These are phyloP conservation scores for Colletotrichum viniferum DNA, from an alignment of 2,329 filamentous ascomycete genomes.

Conservation along the genomic window DNA sequence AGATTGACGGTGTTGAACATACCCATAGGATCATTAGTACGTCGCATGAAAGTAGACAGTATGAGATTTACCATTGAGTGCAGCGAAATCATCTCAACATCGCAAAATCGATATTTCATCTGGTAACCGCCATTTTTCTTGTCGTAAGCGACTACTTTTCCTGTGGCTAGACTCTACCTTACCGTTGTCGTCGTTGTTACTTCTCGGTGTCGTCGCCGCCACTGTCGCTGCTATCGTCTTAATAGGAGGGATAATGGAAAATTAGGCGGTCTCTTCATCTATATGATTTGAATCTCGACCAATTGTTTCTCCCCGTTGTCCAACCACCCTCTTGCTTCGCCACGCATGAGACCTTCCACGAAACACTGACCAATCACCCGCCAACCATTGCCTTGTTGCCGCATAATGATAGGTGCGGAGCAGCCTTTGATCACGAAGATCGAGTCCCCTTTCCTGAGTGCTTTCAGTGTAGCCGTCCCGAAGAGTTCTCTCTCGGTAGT, in stretches of 20 bases:
- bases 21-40: background rate
- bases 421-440: background rate
- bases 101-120: background rate
- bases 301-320: background rate
- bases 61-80: background rate
- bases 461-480: background rate
- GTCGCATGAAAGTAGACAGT: background rate
- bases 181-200: background rate
- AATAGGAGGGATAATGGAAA: background rate
- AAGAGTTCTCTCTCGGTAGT: background rate
- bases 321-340: background rate
- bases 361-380: constrained; percentile 2
- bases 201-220: background rate
- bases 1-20: background rate
- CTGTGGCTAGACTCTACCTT: background rate
- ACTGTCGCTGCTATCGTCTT: background rate
- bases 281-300: background rate
- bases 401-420: constrained; percentile 3
- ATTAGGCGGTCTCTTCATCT: background rate
- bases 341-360: constrained; percentile 3
- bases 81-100: background rate
- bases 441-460: background rate
- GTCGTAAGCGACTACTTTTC: background rate
- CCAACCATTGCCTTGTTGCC: background rate
- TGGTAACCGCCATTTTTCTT: background rate